A percentile compares a stretch with the other conserved stretches of the same genome.
Evolutionary conservation across 805 yeast species (phyloP).

Genomic region (Candida manassasensis): DNA sequence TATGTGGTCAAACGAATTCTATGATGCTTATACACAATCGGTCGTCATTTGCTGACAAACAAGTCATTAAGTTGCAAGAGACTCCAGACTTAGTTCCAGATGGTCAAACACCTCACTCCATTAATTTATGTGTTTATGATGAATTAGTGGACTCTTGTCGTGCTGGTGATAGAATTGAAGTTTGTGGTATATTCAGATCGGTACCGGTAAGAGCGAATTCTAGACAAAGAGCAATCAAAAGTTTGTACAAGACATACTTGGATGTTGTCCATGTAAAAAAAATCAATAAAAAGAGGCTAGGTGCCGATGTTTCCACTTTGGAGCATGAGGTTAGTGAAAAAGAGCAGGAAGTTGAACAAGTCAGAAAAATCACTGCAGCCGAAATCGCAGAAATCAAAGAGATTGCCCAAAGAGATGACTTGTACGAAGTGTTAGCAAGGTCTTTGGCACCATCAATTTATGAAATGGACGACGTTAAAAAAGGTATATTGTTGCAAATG

Average conservation of each 20-base stretch:
- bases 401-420: constrained; percentile 63
- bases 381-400: constrained; percentile 64
- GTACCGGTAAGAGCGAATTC: constrained; percentile 87
- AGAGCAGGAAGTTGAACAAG: constrained; percentile 74
- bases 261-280: constrained; percentile 93
- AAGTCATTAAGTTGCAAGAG: constrained; percentile 89
- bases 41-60: constrained; percentile 91
- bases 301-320: constrained; percentile 69
- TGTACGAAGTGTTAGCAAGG: constrained; percentile 81
- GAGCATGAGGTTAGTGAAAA: constrained; percentile 48
- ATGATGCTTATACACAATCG: constrained; percentile 91
- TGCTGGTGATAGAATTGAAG: constrained; percentile 95
- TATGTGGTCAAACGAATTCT: constrained; percentile 76
- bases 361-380: constrained; percentile 60
- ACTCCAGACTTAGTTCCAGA: constrained; percentile 95
- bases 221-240: constrained; percentile 75
- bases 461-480: constrained; percentile 95
- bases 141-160: constrained; percentile 91
- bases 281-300: constrained; percentile 75
- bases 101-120: constrained; percentile 97
- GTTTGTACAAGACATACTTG: constrained; percentile 83
- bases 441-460: constrained; percentile 96
- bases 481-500: constrained; percentile 86
- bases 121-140: constrained; percentile 90
- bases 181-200: constrained; percentile 91